These are phyloP conservation scores for Termitomyces bulborhizus DNA, from an alignment of 768 basidiomycete genomes.

Conservation along the genomic window DNA sequence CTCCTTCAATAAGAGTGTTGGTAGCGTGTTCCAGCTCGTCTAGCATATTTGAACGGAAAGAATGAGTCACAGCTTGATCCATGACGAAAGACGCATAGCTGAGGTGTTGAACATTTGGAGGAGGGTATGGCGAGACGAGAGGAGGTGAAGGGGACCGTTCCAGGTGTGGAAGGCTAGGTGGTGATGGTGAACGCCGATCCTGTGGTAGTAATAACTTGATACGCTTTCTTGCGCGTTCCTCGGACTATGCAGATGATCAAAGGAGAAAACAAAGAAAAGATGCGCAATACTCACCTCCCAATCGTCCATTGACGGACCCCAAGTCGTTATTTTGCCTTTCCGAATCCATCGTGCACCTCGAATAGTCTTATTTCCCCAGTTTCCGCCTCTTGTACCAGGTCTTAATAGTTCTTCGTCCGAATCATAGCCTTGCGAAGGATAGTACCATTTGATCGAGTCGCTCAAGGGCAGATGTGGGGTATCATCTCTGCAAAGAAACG, in stretches of 20 bases:
- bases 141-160: constrained; percentile 74
- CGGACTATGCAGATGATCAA: constrained; percentile 42
- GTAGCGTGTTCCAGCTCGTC: constrained; percentile 80
- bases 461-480: constrained; percentile 39
- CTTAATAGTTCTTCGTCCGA: constrained; percentile 54
- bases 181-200: constrained; percentile 61
- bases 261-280: constrained; percentile 2
- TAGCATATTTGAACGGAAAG: constrained; percentile 72
- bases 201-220: constrained; percentile 61
- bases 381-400: constrained; percentile 50
- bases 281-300: constrained; percentile 59
- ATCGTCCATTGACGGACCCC: constrained; percentile 81
- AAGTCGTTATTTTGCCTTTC: constrained; percentile 73
- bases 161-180: constrained; percentile 69
- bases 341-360: constrained; percentile 80
- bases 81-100: constrained; percentile 81
- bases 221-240: constrained; percentile 80
- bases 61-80: constrained; percentile 78
- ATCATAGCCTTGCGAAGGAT: constrained; percentile 70
- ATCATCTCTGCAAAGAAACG: constrained; percentile 9
- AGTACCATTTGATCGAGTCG: constrained; percentile 79
- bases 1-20: constrained; percentile 80
- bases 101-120: constrained; percentile 60
- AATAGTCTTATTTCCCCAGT: constrained; percentile 78
- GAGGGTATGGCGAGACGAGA: constrained; percentile 67